Percentiles rank a stretch among this genome's conserved stretches.
Conservation (phyloP, 352 stramenopile species). For the Pythium aphanidermatum region DNA sequence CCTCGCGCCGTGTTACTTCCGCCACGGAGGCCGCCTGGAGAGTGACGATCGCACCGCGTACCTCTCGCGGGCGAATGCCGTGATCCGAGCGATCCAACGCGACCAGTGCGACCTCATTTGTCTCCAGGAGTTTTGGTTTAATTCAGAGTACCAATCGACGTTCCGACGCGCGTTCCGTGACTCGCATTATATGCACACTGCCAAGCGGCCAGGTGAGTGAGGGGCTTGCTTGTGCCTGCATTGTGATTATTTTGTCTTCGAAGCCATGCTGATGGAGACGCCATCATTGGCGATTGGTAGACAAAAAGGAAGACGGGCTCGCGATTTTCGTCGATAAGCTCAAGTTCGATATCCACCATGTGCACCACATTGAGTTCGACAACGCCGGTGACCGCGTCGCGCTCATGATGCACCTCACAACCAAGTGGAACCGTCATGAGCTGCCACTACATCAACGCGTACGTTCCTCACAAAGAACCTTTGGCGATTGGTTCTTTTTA, state of each 20-base stretch:
- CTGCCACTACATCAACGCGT: slow-evolving; percentile 45
- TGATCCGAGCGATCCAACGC: slow-evolving; percentile 67
- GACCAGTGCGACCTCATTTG: slow-evolving; percentile 74
- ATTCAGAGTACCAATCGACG: slow-evolving; percentile 62
- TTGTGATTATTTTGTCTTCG: too few species aligned
- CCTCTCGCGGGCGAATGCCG: slow-evolving; percentile 58
- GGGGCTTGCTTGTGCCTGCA: background rate
- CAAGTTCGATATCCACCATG: slow-evolving; percentile 75
- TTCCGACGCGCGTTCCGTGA: slow-evolving; percentile 58
- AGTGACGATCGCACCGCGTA: slow-evolving; percentile 52
- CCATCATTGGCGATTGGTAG: too few species aligned
- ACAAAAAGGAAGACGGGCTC: slow-evolving; percentile 76
- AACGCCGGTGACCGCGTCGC: slow-evolving; percentile 77
- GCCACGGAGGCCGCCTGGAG: slow-evolving; percentile 67
- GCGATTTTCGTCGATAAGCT: slow-evolving; percentile 70
- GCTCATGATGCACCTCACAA: slow-evolving; percentile 76
- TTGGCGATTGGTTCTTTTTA: too few species aligned
- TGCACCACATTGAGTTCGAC: slow-evolving; percentile 65
- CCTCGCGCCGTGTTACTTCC: slow-evolving; percentile 84
- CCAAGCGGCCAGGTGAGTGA: slow-evolving; percentile 49
- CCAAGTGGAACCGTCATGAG: slow-evolving; percentile 62
- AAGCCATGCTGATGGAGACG: too few species aligned
- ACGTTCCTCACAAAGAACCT: too few species aligned
- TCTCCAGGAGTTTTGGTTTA: slow-evolving; percentile 85
- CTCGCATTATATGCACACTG: slow-evolving; percentile 66